Base-by-base conservation (phyloP, 306 rosid genomes). In the Morella rubra region DNA sequence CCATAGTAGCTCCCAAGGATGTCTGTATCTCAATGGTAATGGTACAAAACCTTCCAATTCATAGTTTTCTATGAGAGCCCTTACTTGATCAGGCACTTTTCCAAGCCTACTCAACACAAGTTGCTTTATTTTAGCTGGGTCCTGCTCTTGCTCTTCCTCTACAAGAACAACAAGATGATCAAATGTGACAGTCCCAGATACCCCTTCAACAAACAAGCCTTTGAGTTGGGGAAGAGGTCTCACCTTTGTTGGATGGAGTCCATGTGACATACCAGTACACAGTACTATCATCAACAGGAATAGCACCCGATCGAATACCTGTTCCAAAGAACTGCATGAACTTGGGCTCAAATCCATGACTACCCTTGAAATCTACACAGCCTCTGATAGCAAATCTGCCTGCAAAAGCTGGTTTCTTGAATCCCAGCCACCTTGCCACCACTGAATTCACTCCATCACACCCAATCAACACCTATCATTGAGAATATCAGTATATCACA, bases 1-100 rank as follows among this genome's bases (percentile, higher is more conserved):
- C 69, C 77, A 84, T 9, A 93, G 18, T 1, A 91, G 75, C 52
- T 93, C 93, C 97, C 90, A 88, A 5, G 93, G 97, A 49, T 37
- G 73, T 44, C 92, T 87, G 37, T 78, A 90, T 82, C 82, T 85
- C 77, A 93, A 50, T 67, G 87, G 88, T 32, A 84, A 73, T 71
- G 76, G 18, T 0, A 70, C 7, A 27, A 93, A 62, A 53, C 72
- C 46, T 67, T 84, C 83, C 19, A 86, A 11, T 20, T 75, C 47
- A 2, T 69, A 71, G 45, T 44, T 68, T 24, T 77, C 85, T 4
- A 84, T 46, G 0, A 84, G 75, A 6, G 55, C 73, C 60, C 64
- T 74, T 24, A 51, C 58, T 70, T 27, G 27, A 13, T 73, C 72
- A 11, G 78, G 72, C 32, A 78, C n/a, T 44, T 77, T 81, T 53